Conservation (phyloP, 164 flowering plant species). For the Annona cherimola region DNA sequence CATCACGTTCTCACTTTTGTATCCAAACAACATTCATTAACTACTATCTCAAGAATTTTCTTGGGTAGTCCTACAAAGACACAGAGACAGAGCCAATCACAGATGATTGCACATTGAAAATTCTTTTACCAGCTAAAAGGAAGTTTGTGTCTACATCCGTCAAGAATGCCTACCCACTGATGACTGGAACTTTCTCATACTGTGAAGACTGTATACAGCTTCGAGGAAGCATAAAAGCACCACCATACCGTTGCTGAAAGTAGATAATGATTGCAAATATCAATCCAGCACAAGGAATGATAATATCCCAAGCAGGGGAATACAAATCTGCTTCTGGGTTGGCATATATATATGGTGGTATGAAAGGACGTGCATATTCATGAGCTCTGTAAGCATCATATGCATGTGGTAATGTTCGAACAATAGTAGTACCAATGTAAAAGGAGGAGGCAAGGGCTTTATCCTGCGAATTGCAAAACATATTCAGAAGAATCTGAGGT, state of each 20-base stretch:
- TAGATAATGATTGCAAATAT: conserved; percentile 40
- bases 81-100: background rate
- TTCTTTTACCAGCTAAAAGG: background rate
- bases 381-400: conserved; percentile 56
- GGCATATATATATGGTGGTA: conserved; percentile 38
- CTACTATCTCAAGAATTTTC: background rate
- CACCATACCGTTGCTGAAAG: conserved; percentile 66
- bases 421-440: conserved; percentile 51
- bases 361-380: conserved; percentile 8
- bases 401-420: conserved; percentile 56
- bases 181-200: conserved; percentile 37
- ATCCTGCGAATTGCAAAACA: conserved; percentile 34
- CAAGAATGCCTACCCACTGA: conserved; percentile 3
- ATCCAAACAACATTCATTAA: background rate
- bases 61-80: background rate
- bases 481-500: conserved; percentile 59
- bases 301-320: conserved; percentile 62
- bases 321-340: conserved; percentile 38
- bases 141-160: background rate
- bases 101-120: background rate
- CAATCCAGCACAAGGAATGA: conserved; percentile 38
- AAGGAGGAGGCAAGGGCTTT: conserved; percentile 38
- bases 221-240: conserved; percentile 40
- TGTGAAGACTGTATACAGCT: conserved; percentile 23
- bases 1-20: background rate